Evolutionary conservation across 768 basidiomycete genomes (phyloP), one percentile per base, ranked within the genome.

Genomic region (Lanmaoa pseudosensibilis): DNA sequence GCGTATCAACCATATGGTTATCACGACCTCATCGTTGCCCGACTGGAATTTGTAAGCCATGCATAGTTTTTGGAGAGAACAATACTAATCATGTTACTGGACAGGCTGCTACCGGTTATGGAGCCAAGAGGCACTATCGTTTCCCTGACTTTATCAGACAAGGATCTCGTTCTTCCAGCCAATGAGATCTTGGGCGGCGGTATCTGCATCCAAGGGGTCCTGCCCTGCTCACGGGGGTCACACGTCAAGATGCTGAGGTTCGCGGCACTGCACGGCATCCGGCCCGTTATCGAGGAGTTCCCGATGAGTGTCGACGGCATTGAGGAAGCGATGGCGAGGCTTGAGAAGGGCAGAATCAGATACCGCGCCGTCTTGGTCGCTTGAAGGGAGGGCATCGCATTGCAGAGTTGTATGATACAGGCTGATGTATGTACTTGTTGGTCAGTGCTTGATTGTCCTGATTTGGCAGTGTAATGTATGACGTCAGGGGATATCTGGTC

Each of bases 201-300:
- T 2, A 36, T 71, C 3, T 58, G 61, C 16, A 55, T 73, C n/a
- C 71, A 73, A 21, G 69, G 69, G 5, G 34, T 32, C 48, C 12
- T 64, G 46, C 58, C 61, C 34, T 57, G 66, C 51, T 69, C 73
- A 23, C 65, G 71, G 4, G 69, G 65, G 13, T 11, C 57, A 7
- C 71, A 73, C 21, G 30, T 39, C 47, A 66, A 66, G 57, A 77
- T 75, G 72, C 50, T 77, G 33, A 64, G 60, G 18, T 76, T 77
- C 18, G 70, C 72, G 0, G 75, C 71, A 8, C 11, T 62, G 33
- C 66, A 77, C 38, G 45, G 46, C 0, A 61, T 75, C 38, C 52
- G 46, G 6, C 71, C 75, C 2, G 52, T 74, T 5, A 60, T 70
- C 23, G 67, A 76, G 36, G 55, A 62, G 49, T 76, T 76, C 45